phyloP scores from a whole-genome alignment of 345 rosid species.

The Camelina neglecta region DNA sequence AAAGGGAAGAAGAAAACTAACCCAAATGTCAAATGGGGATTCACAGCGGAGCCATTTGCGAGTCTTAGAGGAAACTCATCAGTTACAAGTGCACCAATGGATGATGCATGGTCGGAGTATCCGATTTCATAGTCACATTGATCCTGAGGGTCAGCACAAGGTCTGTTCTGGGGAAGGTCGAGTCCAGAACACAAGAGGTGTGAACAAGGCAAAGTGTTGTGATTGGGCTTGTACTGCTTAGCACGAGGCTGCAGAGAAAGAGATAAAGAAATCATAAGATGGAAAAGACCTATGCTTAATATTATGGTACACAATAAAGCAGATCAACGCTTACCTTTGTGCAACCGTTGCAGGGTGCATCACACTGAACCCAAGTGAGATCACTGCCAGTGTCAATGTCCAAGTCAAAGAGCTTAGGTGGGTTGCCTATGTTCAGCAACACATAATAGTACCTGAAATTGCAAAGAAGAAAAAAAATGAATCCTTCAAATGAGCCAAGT shows the following conservation, averaged over 20 bases:
- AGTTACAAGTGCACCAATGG: constrained; percentile 69
- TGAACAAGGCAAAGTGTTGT: constrained; percentile 57
- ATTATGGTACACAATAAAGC: background rate
- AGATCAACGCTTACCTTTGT: constrained; percentile 58
- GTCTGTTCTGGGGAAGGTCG: constrained; percentile 39
- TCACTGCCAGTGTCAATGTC: constrained; percentile 98
- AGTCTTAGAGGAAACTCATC: constrained; percentile 61
- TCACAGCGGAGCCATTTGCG: constrained; percentile 57
- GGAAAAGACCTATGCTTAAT: background rate
- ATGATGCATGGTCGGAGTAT: constrained; percentile 83
- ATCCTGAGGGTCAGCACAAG: constrained; percentile 58
- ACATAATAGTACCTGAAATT: constrained; percentile 70
- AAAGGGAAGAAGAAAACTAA: constrained; percentile 41
- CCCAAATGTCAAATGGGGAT: constrained; percentile 73
- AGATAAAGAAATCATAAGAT: background rate
- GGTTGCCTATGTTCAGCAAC: constrained; percentile 65
- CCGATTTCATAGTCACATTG: constrained; percentile 84
- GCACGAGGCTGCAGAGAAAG: constrained; percentile 57
- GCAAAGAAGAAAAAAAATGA: constrained; percentile 2
- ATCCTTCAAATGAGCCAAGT: background rate
- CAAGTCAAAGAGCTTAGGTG: constrained; percentile 77
- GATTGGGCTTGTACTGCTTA: constrained; percentile 70
- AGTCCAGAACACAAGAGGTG: constrained; percentile 60
- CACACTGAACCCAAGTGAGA: constrained; percentile 95
- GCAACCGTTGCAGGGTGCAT: constrained; percentile 92